Evolutionary conservation across 2,329 filamentous ascomycete species (phyloP).

Genomic region (Blastomyces silverae): DNA sequence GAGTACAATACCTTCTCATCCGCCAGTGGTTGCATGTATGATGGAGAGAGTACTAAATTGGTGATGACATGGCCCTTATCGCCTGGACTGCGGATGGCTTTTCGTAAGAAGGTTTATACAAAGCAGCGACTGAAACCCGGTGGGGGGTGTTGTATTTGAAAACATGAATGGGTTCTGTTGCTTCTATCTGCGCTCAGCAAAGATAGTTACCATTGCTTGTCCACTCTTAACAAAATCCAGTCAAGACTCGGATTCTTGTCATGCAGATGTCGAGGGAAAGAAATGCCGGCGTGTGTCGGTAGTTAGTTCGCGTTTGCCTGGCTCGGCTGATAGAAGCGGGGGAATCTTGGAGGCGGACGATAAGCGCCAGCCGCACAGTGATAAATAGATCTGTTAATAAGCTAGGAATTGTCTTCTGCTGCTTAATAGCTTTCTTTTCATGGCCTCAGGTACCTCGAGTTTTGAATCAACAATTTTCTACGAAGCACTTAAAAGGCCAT

Average conservation of each 20-base stretch:
- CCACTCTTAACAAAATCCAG: background rate
- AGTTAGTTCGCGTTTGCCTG: background rate
- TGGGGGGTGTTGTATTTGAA: background rate
- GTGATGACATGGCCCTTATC: background rate
- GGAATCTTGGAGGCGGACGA: conserved; percentile 5
- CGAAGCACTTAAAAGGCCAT: no score
- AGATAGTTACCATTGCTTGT: background rate
- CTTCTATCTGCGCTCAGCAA: background rate
- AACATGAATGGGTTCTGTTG: background rate
- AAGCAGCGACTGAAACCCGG: background rate
- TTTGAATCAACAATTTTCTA: no score
- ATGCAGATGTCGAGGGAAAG: background rate
- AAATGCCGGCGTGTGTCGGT: conserved; percentile 6
- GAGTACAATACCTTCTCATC: background rate
- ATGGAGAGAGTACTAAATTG: background rate
- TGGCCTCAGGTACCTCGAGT: no score
- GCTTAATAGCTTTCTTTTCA: background rate
- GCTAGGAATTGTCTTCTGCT: background rate
- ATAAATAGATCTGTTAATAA: conserved; percentile 1
- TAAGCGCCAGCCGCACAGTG: background rate
- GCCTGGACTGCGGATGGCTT: background rate
- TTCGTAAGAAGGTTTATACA: conserved; percentile 2
- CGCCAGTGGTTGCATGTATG: background rate
- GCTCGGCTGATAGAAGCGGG: background rate
- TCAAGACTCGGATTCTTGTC: background rate